Evolutionary conservation across 495 filamentous ascomycete genomes (phyloP).

Genomic region (Neurospora tetrasperma): DNA sequence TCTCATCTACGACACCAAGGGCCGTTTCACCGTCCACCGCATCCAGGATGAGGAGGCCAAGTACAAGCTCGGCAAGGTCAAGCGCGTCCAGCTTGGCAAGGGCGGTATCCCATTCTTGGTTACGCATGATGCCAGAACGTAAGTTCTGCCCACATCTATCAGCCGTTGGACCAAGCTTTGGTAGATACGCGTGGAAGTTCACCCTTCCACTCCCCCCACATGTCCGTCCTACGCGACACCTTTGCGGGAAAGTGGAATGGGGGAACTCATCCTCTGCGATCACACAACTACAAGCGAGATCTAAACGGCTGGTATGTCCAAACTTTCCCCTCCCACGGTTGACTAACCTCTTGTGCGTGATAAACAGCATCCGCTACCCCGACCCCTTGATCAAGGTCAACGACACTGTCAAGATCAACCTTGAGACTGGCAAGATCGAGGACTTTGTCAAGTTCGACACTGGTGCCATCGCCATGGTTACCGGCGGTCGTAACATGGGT

Average conservation of each 20-base stretch:
- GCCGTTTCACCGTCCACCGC: constrained; percentile 98
- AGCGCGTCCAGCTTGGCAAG: constrained; percentile 96
- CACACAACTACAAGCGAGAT: constrained; percentile 13
- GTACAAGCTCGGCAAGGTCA: constrained; percentile 99
- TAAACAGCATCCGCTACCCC: constrained; percentile 87
- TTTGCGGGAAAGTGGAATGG: not conserved
- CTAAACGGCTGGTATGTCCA: constrained; percentile 39
- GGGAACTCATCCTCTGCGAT: not conserved
- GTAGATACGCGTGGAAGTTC: constrained; percentile 44
- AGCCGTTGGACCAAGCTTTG: constrained; percentile 99
- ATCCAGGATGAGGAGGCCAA: constrained; percentile 95
- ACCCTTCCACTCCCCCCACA: constrained; percentile 5
- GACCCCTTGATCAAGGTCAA: constrained; percentile 98
- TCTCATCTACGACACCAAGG: constrained; percentile 99
- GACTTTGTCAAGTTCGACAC: constrained; percentile 98
- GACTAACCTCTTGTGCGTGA: constrained; percentile 29
- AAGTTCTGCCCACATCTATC: constrained; percentile 90
- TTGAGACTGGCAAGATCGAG: constrained; percentile 88
- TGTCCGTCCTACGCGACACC: not conserved
- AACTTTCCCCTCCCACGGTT: constrained; percentile 9
- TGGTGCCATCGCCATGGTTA: constrained; percentile 93
- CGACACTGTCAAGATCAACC: constrained; percentile 98
- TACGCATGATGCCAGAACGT: constrained; percentile 99
- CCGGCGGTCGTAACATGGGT: constrained; percentile 98
- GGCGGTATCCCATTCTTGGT: constrained; percentile 99